phyloP scores from a whole-genome alignment of 2,329 filamentous ascomycete genomes.

The Cladorrhinum sp. region DNA sequence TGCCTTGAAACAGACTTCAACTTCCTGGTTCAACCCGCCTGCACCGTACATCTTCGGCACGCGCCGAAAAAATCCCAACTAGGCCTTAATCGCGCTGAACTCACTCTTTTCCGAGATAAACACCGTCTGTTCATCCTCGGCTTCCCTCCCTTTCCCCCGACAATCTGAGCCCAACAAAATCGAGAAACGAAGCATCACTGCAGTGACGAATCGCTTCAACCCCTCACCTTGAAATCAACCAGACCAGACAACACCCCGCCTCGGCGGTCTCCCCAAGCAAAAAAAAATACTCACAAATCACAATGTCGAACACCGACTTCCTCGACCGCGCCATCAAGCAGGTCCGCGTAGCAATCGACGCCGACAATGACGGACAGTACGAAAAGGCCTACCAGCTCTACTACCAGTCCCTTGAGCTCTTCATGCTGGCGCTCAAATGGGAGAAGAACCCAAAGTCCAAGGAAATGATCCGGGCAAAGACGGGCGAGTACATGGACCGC shows the following conservation, averaged over 20 bases:
- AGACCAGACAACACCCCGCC: not conserved
- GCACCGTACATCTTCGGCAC: not conserved
- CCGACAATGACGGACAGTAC: conserved; percentile 93
- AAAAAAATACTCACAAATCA: conserved; percentile 28
- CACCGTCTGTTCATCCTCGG: no score
- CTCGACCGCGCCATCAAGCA: conserved; percentile 93
- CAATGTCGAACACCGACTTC: conserved; percentile 95
- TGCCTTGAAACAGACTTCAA: not conserved
- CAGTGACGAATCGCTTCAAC: conserved; percentile 5
- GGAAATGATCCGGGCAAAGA: conserved; percentile 95
- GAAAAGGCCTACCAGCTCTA: conserved; percentile 96
- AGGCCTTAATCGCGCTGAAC: no score
- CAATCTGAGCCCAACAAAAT: not conserved
- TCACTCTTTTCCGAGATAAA: no score
- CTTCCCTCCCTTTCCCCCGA: not conserved
- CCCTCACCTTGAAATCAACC: not conserved
- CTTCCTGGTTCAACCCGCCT: not conserved
- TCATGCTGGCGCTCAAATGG: conserved; percentile 99
- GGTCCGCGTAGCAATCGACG: conserved; percentile 96
- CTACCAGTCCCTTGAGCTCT: conserved; percentile 92
- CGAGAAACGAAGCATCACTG: not conserved
- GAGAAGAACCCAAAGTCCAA: conserved; percentile 98
- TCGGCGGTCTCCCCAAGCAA: not conserved
- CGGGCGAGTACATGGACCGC: conserved; percentile 95
- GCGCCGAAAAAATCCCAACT: no score